Base-by-base conservation (phyloP, 208 protist genomes). In the Herpetomonas tarakana region DNA sequence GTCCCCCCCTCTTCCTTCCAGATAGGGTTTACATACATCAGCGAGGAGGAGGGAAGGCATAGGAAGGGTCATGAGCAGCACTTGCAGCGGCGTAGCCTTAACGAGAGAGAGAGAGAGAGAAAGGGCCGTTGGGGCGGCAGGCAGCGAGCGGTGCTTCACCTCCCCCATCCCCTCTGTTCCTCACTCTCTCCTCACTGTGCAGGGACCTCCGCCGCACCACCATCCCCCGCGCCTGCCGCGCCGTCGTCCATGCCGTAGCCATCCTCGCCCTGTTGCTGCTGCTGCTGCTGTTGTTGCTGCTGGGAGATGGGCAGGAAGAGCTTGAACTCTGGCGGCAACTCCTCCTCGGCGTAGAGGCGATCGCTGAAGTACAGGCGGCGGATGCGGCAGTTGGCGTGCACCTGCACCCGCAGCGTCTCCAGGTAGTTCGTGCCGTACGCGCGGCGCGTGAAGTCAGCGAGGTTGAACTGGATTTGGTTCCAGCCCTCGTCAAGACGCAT, bases 391-490 rank as follows among this genome's bases (percentile, higher is more conserved):
- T 99, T 99, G 6, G 98, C 97, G 73, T 99, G 98, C 47, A 99
- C 91, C 71, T 97, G 93, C 28, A 99, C 96, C 14, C 97, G 82
- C 19, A 98, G 86, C 18, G 98, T 99, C 75, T 99, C 99, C 47
- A 99, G 83, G 79, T 99, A 99, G 70, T 99, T 99, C 2, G 98
- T 99, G 52, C 98, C 98, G 74, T 99, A 99, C n/a, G 98, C 98
- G 35, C 92, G 86, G 6, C 96, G 86, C 14, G 98, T 99, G 71
- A 99, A 99, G 71, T 99, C 98, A n/a, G 88, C 89, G 18, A 99
- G 85, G 82, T 99, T 99, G 76, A 99, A 99, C 81, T 99, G 97
- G 58, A 99, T 99, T 65, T 99, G 98, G 60, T 99, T 99, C 98
- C 98, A 99, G 6, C 98, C 98, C 74, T 98, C 97, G 58, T 99